Evolutionary conservation across 225 moss, liverwort and hornwort species (phyloP).

Genomic region (Physcomitrium patens): DNA sequence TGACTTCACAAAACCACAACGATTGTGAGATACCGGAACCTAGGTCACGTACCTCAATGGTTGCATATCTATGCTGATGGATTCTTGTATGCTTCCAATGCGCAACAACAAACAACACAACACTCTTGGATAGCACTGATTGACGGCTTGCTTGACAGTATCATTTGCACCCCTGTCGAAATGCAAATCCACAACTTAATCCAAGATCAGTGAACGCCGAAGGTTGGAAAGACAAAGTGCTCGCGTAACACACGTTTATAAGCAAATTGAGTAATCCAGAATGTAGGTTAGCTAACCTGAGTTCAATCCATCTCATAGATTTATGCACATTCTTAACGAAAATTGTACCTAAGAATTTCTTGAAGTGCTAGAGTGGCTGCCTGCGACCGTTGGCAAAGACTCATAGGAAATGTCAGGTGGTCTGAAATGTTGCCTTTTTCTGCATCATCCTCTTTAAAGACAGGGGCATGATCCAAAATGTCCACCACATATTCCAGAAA

Average conservation of each 20-base stretch:
- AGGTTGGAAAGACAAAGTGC: not conserved
- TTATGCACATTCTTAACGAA: conserved; percentile 19
- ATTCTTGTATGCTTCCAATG: conserved; percentile 82
- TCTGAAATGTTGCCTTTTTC: conserved; percentile 63
- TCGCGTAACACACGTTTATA: conserved; percentile 13
- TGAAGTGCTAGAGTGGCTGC: conserved; percentile 87
- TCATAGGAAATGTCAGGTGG: conserved; percentile 40
- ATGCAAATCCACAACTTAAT: conserved; percentile 1
- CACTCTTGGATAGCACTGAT: conserved; percentile 77
- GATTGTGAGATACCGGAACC: not conserved
- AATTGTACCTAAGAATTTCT: conserved; percentile 66
- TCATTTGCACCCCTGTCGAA: conserved; percentile 40
- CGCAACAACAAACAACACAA: conserved; percentile 76
- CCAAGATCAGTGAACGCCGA: conserved; percentile 14
- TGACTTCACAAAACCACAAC: conserved; percentile 5
- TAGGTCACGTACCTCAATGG: conserved; percentile 62
- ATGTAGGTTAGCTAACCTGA: conserved; percentile 18
- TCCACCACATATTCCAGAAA: conserved; percentile 82
- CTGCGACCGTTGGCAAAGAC: conserved; percentile 65
- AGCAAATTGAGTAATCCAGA: not conserved
- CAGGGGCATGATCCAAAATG: conserved; percentile 72
- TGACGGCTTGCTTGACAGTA: conserved; percentile 63
- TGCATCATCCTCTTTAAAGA: conserved; percentile 61
- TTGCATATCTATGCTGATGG: conserved; percentile 54
- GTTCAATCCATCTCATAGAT: not conserved